Conservation (phyloP, 306 rosid species). For the Corylus heterophylla region DNA sequence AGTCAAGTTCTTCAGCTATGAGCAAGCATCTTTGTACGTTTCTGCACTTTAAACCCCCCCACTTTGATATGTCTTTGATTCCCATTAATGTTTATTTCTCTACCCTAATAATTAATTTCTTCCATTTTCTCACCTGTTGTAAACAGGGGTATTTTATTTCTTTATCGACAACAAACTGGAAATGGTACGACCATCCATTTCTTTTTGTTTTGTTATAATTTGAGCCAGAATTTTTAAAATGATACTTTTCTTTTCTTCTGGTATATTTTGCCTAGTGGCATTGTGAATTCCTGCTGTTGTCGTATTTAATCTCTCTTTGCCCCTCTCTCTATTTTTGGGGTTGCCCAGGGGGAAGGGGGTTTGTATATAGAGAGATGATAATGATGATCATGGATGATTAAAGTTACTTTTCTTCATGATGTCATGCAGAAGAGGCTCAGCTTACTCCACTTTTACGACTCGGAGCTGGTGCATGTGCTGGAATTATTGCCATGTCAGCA, state of each 20-base stretch:
- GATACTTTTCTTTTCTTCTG: background rate
- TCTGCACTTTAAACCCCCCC: slow-evolving; percentile 4
- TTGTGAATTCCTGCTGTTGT: background rate
- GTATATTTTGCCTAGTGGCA: background rate
- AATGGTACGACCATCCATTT: slow-evolving; percentile 41
- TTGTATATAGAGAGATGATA: background rate
- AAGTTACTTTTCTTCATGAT: background rate
- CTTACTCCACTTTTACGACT: slow-evolving; percentile 67
- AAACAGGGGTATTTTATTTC: slow-evolving; percentile 57
- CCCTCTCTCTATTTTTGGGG: background rate
- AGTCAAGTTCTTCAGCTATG: slow-evolving; percentile 70
- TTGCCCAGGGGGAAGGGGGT: background rate
- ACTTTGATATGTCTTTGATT: background rate
- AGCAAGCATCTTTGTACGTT: slow-evolving; percentile 61
- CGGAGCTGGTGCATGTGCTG: slow-evolving; percentile 82
- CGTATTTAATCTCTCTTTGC: background rate
- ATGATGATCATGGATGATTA: background rate
- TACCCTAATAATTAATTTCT: background rate
- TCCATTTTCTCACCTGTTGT: slow-evolving; percentile 11
- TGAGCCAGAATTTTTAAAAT: background rate
- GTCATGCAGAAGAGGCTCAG: slow-evolving; percentile 58
- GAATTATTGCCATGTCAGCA: slow-evolving; percentile 78
- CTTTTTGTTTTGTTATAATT: slow-evolving; percentile 1
- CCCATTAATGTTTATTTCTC: background rate
- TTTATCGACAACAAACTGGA: slow-evolving; percentile 55